These are phyloP conservation scores for Rhodocollybia butyracea DNA, from an alignment of 768 basidiomycete genomes.

Conservation along the genomic window DNA sequence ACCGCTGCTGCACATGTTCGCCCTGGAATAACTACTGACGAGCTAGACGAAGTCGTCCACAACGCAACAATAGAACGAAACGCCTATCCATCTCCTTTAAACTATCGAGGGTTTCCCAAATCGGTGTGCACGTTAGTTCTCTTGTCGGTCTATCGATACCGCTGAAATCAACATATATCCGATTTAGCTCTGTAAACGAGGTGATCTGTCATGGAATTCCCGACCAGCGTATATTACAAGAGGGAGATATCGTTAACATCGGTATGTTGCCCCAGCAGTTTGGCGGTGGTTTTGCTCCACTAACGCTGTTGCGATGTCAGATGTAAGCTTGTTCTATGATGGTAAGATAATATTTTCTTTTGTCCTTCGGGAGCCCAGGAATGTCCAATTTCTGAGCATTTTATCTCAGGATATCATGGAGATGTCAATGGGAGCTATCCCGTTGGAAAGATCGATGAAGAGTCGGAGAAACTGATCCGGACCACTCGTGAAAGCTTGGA, in stretches of 20 bases:
- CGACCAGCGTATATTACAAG: constrained; percentile 75
- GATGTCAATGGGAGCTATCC: constrained; percentile 95
- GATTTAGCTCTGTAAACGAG: constrained; percentile 82
- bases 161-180: neutral
- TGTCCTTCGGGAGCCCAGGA: too few species aligned
- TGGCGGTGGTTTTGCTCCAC: constrained; percentile 14
- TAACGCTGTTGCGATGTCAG: constrained; percentile 35
- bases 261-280: constrained; percentile 41
- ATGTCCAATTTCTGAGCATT: neutral
- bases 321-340: constrained; percentile 76
- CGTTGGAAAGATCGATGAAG: constrained; percentile 81
- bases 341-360: constrained; percentile 36
- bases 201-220: constrained; percentile 97
- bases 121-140: constrained; percentile 88
- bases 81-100: constrained; percentile 91
- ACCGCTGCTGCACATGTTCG: constrained; percentile 79
- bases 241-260: constrained; percentile 97
- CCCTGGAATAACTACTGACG: constrained; percentile 95
- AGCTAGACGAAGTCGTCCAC: constrained; percentile 92
- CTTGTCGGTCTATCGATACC: neutral
- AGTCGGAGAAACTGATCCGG: constrained; percentile 76
- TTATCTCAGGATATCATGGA: constrained; percentile 71
- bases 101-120: constrained; percentile 90
- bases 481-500: constrained; percentile 83
- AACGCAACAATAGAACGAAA: constrained; percentile 86